These are phyloP conservation scores for Chaetomiaceae sp. DNA, from an alignment of 2,329 filamentous ascomycete genomes.

Conservation along the genomic window DNA sequence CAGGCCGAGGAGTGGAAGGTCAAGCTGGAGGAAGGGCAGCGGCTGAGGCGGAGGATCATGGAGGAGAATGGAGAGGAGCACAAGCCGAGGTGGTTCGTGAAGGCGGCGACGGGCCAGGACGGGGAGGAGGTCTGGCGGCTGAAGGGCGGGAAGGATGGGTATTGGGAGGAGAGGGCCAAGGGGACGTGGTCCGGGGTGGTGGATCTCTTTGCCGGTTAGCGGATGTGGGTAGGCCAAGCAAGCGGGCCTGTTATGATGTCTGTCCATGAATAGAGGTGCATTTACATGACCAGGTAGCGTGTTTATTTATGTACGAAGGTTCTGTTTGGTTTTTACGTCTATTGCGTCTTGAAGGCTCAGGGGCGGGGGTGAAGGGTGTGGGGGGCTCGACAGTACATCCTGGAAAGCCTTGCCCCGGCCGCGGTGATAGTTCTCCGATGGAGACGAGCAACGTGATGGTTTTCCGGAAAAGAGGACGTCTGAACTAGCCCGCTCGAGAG, in stretches of 20 bases:
- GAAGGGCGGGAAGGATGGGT: slow-evolving; percentile 77
- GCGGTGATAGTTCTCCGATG: no score
- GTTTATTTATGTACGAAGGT: background rate
- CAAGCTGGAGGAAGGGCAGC: slow-evolving; percentile 78
- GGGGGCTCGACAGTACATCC: no score
- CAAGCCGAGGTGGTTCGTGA: slow-evolving; percentile 79
- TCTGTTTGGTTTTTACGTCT: background rate
- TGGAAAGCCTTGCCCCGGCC: no score
- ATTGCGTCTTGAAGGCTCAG: background rate
- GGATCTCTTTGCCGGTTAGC: slow-evolving; percentile 41
- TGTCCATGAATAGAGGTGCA: background rate
- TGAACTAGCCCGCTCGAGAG: no score
- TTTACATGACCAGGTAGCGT: background rate
- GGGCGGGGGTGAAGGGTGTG: no score
- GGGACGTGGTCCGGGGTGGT: slow-evolving; percentile 60
- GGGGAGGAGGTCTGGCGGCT: slow-evolving; percentile 70
- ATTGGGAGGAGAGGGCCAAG: slow-evolving; percentile 80
- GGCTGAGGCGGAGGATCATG: slow-evolving; percentile 66
- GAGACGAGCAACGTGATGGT: no score
- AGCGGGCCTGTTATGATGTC: background rate
- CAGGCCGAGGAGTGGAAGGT: slow-evolving; percentile 80
- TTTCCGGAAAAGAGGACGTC: no score
- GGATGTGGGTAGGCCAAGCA: background rate
- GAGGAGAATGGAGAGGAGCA: slow-evolving; percentile 71
- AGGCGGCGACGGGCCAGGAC: slow-evolving; percentile 54